phyloP scores from a whole-genome alignment of 208 protist species.

The Crithidia acanthocephali region DNA sequence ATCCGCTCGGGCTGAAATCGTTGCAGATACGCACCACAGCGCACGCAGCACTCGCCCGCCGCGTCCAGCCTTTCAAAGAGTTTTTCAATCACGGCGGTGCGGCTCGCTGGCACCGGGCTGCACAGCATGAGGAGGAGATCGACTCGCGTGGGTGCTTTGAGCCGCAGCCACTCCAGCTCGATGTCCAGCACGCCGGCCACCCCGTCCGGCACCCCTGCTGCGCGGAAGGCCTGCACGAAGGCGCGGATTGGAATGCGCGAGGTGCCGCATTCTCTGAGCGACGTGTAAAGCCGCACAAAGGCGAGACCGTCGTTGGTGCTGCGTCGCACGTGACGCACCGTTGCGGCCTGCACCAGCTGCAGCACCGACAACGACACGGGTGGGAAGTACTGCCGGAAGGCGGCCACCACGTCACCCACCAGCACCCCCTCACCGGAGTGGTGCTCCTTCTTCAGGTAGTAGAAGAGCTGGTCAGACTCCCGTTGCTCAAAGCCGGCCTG shows the following conservation, averaged over 20 bases:
- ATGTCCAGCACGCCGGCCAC: conserved; percentile 55
- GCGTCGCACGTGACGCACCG: conserved; percentile 33
- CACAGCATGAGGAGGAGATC: conserved; percentile 60
- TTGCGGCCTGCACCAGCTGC: conserved; percentile 44
- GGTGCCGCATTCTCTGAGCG: conserved; percentile 44
- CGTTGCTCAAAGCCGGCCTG: conserved; percentile 43
- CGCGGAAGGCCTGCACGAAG: conserved; percentile 57
- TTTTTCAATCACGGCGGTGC: conserved; percentile 68
- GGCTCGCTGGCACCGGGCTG: conserved; percentile 49
- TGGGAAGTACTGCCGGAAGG: conserved; percentile 69
- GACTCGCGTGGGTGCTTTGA: conserved; percentile 55
- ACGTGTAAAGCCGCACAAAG: conserved; percentile 56
- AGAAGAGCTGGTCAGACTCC: conserved; percentile 61
- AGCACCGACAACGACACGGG: conserved; percentile 56
- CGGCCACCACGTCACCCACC: conserved; percentile 42
- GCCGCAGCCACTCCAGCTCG: conserved; percentile 80
- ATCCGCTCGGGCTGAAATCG: conserved; percentile 54
- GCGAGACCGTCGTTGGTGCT: conserved; percentile 33
- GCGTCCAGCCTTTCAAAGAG: conserved; percentile 57
- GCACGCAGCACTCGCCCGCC: conserved; percentile 12
- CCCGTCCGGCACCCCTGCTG: conserved; percentile 38
- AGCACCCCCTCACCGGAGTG: conserved; percentile 32
- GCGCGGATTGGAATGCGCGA: conserved; percentile 50
- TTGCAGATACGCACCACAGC: conserved; percentile 29
- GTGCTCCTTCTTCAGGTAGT: conserved; percentile 53